Evolutionary conservation across 75 land plant genomes (phyloP), one percentile per base, ranked within the genome.

Genomic region (Pinus tabuliformis): DNA sequence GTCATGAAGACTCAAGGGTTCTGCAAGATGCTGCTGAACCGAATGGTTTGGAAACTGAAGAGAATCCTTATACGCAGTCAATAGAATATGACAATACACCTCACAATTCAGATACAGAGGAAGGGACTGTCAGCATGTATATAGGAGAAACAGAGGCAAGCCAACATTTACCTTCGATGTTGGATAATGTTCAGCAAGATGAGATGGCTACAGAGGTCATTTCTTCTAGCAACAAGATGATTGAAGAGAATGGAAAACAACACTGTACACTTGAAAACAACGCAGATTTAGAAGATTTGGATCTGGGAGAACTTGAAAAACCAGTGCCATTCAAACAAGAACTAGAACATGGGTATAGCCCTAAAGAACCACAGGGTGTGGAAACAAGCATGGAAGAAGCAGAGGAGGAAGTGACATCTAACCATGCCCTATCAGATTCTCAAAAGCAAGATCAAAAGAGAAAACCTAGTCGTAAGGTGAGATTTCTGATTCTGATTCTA

Each of bases 401-500:
- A 2, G 36, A 58, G 52, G 20, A 28, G 52, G 73, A 73, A 74
- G 49, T 21, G 57, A 18, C 17, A 30, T 16, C 77, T 21, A 59
- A 64, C 49, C 21, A 68, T 42, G n/a, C 72, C 22, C 42, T 9
- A 16, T 42, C 22, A 45, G 52, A 68, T 36, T 68, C 72, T 22
- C 24, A 37, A 42, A 68, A 18, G 12, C 49, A 56, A 57, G 64
- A 62, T 20, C 33, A 57, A 58, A 21, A n/a, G 20, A 26, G 28
- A 71, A 68, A 58, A 65, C n/a, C 62, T 64, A 77, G 74, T 66
- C 57, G 28, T 30, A 66, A 82, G 84, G 87, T 85, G 22, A 58
- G 74, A 20, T 72, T 62, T 63, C 56, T 33, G 24, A 30, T 61
- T 37, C 42, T 20, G 11, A 6, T 0, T 13, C 33, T 18, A 68